A percentile compares a stretch with the other conserved stretches of the same genome.
These are phyloP conservation scores for Exsudoporus floridanus DNA, from an alignment of 1,284 basidiomycete genomes.

Conservation along the genomic window DNA sequence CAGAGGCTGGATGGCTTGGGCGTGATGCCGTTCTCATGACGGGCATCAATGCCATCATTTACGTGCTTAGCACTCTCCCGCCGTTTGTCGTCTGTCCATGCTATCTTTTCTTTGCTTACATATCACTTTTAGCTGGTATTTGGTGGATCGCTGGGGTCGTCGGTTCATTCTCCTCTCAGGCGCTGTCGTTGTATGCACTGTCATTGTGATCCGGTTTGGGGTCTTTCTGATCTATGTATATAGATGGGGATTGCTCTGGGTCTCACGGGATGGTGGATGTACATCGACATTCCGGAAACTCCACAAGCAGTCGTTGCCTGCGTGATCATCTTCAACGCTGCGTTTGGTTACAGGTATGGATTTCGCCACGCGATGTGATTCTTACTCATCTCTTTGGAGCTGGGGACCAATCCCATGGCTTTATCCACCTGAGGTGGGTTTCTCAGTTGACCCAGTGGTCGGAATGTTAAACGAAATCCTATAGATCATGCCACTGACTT, in stretches of 20 bases:
- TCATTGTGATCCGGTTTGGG: conserved; percentile 1
- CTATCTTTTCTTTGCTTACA: conserved; percentile 1
- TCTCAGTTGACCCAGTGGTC: conserved; percentile 1
- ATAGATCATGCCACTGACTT: conserved; percentile 88
- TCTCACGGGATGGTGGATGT: conserved; percentile 91
- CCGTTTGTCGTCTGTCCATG: conserved; percentile 50
- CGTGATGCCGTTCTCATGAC: conserved; percentile 97
- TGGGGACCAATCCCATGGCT: conserved; percentile 87
- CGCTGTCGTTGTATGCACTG: conserved; percentile 71
- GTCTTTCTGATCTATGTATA: conserved; percentile 2
- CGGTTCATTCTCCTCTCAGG: conserved; percentile 90
- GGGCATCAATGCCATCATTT: conserved; percentile 90
- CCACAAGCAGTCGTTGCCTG: conserved; percentile 89
- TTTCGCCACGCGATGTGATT: not conserved
- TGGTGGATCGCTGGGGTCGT: conserved; percentile 91
- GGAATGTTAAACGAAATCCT: conserved; percentile 10
- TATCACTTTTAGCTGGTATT: conserved; percentile 73
- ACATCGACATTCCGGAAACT: conserved; percentile 82
- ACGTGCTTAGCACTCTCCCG: conserved; percentile 80
- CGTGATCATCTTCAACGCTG: conserved; percentile 92
- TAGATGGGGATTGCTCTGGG: conserved; percentile 79
- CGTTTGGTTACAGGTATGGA: conserved; percentile 79
- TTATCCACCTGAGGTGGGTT: conserved; percentile 76
- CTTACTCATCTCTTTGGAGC: conserved; percentile 25
- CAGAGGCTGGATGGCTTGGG: conserved; percentile 97